Conservation (phyloP, 352 stramenopile genomes). For the Globisporangium orthogonon region DNA sequence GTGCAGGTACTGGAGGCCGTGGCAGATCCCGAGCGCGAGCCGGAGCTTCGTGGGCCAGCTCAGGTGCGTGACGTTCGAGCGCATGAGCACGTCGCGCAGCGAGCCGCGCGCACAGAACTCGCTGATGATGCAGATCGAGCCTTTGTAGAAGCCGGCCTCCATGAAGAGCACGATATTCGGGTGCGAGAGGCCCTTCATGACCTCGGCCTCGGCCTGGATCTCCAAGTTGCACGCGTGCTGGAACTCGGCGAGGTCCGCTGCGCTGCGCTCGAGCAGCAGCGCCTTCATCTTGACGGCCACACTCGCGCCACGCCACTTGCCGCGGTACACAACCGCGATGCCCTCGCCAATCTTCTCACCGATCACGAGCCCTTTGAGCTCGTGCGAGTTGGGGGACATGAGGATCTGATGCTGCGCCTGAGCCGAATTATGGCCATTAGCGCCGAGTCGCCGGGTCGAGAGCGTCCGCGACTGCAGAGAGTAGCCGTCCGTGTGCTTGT, state of each 20-base stretch:
- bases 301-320: slow-evolving; percentile 93
- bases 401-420: slow-evolving; percentile 19
- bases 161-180: slow-evolving; percentile 88
- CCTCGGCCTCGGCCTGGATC: slow-evolving; percentile 74
- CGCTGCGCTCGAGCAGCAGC: slow-evolving; percentile 52
- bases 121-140: slow-evolving; percentile 93
- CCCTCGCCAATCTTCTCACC: slow-evolving; percentile 81
- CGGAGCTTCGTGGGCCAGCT: slow-evolving; percentile 79
- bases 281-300: slow-evolving; percentile 94
- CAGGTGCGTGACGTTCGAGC: slow-evolving; percentile 56
- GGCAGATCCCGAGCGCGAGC: slow-evolving; percentile 67
- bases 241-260: slow-evolving; percentile 61
- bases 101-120: slow-evolving; percentile 93
- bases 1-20: slow-evolving; percentile 89
- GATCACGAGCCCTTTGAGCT: slow-evolving; percentile 77
- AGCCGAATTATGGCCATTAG: not conserved
- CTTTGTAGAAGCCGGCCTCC: slow-evolving; percentile 80
- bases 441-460: not conserved
- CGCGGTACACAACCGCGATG: slow-evolving; percentile 91
- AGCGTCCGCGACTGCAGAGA: slow-evolving; percentile 18
- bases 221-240: slow-evolving; percentile 80
- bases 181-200: slow-evolving; percentile 78
- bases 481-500: slow-evolving; percentile 16
- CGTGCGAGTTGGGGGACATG: slow-evolving; percentile 56
- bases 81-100: slow-evolving; percentile 91